phyloP scores from a whole-genome alignment of 345 rosid species.

The Anastatica hierochuntica region DNA sequence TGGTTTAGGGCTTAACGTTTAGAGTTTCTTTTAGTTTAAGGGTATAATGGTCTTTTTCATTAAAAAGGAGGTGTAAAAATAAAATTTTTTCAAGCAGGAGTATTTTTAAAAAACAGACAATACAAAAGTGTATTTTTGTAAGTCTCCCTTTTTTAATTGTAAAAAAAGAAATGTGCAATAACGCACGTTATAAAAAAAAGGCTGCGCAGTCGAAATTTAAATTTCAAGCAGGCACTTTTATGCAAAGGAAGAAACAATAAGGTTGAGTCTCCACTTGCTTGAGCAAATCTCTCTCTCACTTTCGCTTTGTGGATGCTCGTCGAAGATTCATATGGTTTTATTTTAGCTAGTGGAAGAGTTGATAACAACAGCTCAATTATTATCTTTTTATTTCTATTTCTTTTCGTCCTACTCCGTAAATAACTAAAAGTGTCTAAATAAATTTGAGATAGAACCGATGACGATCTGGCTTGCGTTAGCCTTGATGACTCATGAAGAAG shows the following conservation, averaged over 20 bases:
- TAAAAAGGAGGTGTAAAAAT: too few relatives aligned
- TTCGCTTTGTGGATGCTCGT: neutral
- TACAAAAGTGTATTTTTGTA: too few relatives aligned
- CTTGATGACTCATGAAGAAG: slow-evolving; percentile 5
- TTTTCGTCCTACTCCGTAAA: neutral
- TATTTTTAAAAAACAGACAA: too few relatives aligned
- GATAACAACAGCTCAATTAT: neutral
- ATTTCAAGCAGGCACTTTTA: neutral
- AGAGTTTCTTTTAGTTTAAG: too few relatives aligned
- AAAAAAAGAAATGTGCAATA: too few relatives aligned
- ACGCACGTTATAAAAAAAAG: neutral
- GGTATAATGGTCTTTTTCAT: too few relatives aligned
- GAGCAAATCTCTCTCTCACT: neutral
- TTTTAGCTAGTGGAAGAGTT: slow-evolving; percentile 10
- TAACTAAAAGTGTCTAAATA: neutral
- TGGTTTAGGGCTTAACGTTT: too few relatives aligned
- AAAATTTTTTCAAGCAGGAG: too few relatives aligned
- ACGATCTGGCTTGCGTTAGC: slow-evolving; percentile 2
- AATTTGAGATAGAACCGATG: neutral
- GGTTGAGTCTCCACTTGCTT: neutral
- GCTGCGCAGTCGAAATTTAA: neutral
- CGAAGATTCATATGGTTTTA: neutral
- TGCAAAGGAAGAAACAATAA: neutral
- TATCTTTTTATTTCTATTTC: too few relatives aligned
- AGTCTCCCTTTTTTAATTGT: too few relatives aligned